Evolutionary conservation across 257 asterid genomes (phyloP), one percentile per base, ranked within the genome.

Genomic region (Linaria vulgaris): DNA sequence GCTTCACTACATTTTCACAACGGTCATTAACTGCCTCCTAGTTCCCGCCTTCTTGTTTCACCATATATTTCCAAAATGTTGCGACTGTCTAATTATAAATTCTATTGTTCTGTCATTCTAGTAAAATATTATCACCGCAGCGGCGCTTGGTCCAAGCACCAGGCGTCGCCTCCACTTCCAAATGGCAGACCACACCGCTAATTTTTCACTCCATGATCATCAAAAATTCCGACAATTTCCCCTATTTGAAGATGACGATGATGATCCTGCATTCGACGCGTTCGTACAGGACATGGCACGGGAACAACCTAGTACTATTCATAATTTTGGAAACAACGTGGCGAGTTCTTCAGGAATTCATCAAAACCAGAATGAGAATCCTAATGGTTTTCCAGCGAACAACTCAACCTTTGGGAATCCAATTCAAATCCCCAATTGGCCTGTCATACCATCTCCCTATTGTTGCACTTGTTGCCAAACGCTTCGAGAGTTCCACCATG

Each of bases 81-180:
- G 44, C 69, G 49, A 38, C 23, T 38, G 19, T 27, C 44, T 41
- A 19, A 30, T 6, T 2, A 30, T 30, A 9, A 56, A 19, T n/a
- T 25, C 51, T 41, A 39, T 34, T 43, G 3, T 13, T 56, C 12
- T 3, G 4, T 9, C 9, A 11, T 57, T 13, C 5, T 43, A 37
- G 30, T 7, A n/a, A 31, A 5, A 37, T 24, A 23, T 6, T 20
- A 21, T 5, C 11, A 1, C 59, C 67, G 56, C 50, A 41, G 76
- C 81, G 78, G 61, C 82, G 83, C 89, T 82, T 78, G 87, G 87
- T 56, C 59, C 25, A 21, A n/a, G 41, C 9, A 38, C 85, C 94
- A 76, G 61, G 85, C 84, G 85, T 71, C 81, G 81, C 79, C 73
- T 10, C 71, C 72, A 4, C 64, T 47, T 9, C 56, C 2, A 19